Base-by-base conservation (phyloP, 2,329 filamentous ascomycete species). In the Talaromyces amestolkiae region DNA sequence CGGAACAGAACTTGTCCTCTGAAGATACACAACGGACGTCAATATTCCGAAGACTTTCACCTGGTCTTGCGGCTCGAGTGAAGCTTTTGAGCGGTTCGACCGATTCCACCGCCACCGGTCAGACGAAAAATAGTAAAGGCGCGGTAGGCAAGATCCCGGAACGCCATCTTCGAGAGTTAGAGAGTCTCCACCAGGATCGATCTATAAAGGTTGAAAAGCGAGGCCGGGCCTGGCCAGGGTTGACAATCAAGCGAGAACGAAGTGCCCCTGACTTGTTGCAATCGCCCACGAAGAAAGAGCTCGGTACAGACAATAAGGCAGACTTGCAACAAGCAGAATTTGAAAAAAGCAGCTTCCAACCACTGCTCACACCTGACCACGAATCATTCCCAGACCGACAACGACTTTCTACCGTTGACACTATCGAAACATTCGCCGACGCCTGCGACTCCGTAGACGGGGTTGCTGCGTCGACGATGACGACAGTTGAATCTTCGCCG, bases 21-120 rank as follows among this genome's bases (percentile, higher is more conserved):
- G 74, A 77, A 56, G 76, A 75, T 63, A 22, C 63, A 19, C 54
- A 61, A 37, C 74, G 72, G 22, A 68, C 76, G 22, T 77, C 75
- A 24, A 76, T 80, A 67, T 75, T 80, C 59, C 78, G 78, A 65
- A 77, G 78, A 19, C 70, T 80, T 53, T 80, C 78, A 47, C 78
- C 78, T 58, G 77, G 76, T 22, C 71, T 80, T 11, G 78, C 78
- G 10, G 78, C 78, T 58, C 76, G 78, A 56, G 77, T 80, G 62
- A 80, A 79, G 66, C 67, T 77, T 33, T 70, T 80, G 24, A 78
- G 80, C 73, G 73, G 77, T 37, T 76, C 72, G 62, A 72, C 69
- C 61, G 77, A 76, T 63, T 11, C 51, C 64, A 39, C 65, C 10
- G 37, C 1, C 27, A 35, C 22, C 31, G 45, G 27, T 15, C 58